A percentile compares a stretch with the other conserved stretches of the same genome.
phyloP scores from a whole-genome alignment of 192 early-diverging fungal genomes.

The Umbelopsis isabellina region DNA sequence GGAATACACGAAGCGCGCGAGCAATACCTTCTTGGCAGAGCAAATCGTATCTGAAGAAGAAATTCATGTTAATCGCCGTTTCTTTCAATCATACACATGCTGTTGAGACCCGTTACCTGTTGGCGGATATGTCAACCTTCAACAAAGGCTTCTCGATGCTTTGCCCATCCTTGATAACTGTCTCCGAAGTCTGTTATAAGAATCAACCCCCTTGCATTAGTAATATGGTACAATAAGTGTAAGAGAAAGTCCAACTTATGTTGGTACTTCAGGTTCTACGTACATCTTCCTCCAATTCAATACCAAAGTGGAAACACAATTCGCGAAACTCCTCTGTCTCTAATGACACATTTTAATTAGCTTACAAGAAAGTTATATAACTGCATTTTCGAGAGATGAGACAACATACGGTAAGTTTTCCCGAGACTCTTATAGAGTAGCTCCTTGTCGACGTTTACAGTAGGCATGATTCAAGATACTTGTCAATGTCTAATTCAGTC shows the following conservation, averaged over 20 bases:
- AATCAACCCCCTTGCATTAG: background rate
- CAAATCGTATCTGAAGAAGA: constrained; percentile 82
- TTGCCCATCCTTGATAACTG: constrained; percentile 56
- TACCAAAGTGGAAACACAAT: constrained; percentile 98
- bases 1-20: constrained; percentile 84
- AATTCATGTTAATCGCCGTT: background rate
- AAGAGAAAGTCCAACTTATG: background rate
- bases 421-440: constrained; percentile 83
- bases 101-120: constrained; percentile 52
- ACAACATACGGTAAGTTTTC: constrained; percentile 69
- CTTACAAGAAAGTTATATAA: background rate
- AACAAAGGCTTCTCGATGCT: constrained; percentile 77
- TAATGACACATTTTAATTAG: constrained; percentile 29
- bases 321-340: constrained; percentile 91
- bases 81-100: background rate
- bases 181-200: constrained; percentile 70
- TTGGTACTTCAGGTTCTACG: constrained; percentile 8
- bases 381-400: constrained; percentile 1
- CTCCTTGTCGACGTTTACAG: constrained; percentile 92
- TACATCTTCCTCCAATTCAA: constrained; percentile 98
- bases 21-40: constrained; percentile 96
- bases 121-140: constrained; percentile 98
- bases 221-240: background rate
- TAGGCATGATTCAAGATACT: constrained; percentile 76
- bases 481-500: constrained; percentile 10